Conservation (phyloP, 306 rosid genomes). For the Castanopsis chinensis region DNA sequence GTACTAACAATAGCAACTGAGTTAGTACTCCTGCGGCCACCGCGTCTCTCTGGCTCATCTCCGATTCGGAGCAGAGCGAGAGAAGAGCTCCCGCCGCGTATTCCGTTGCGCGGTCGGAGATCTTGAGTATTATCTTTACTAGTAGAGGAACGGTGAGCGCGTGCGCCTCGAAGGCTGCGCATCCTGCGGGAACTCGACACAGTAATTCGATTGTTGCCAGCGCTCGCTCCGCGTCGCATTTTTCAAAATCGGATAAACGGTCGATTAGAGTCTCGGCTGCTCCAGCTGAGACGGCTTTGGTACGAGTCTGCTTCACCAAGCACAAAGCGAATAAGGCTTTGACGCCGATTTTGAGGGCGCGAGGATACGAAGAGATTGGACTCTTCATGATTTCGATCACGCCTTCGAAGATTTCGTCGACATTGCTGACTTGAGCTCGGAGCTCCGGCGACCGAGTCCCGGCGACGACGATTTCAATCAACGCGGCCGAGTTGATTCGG, state of each 20-base stretch:
- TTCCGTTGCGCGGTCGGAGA: conserved; percentile 88
- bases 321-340: conserved; percentile 78
- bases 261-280: conserved; percentile 68
- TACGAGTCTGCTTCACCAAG: conserved; percentile 69
- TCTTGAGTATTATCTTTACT: conserved; percentile 76
- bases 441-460: conserved; percentile 72
- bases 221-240: conserved; percentile 79
- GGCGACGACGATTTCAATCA: conserved; percentile 60
- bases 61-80: conserved; percentile 76
- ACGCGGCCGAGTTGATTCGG: conserved; percentile 74
- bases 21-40: conserved; percentile 83
- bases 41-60: conserved; percentile 56
- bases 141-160: conserved; percentile 82
- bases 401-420: conserved; percentile 70
- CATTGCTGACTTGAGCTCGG: conserved; percentile 49
- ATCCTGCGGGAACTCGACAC: conserved; percentile 61
- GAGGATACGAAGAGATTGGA: conserved; percentile 50
- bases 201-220: conserved; percentile 78
- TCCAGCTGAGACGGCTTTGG: conserved; percentile 66
- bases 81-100: conserved; percentile 85
- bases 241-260: conserved; percentile 72
- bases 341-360: conserved; percentile 69
- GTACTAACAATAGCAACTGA: conserved; percentile 74
- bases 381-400: conserved; percentile 54
- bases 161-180: conserved; percentile 55